Percentiles rank a stretch among this genome's conserved stretches.
Conservation (phyloP, 805 yeast species). For the Suhomyces canberraensis region DNA sequence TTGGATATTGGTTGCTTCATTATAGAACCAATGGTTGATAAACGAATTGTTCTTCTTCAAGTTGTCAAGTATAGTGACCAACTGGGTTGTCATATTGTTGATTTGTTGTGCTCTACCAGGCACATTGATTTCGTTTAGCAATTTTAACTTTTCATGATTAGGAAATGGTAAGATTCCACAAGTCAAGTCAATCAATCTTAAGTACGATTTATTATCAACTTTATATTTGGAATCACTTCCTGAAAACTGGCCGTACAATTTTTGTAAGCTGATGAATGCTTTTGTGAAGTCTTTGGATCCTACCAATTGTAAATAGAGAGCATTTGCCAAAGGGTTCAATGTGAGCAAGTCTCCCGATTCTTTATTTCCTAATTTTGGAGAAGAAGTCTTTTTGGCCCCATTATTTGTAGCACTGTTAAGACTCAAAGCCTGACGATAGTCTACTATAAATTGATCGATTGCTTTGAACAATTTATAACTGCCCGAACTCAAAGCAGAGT, state of each 20-base stretch:
- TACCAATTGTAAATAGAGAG: slow-evolving; percentile 53
- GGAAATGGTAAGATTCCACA: slow-evolving; percentile 53
- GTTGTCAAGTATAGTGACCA: slow-evolving; percentile 37
- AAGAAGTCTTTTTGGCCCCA: slow-evolving; percentile 10
- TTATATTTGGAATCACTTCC: slow-evolving; percentile 7
- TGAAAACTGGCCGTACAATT: slow-evolving; percentile 26
- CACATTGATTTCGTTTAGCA: slow-evolving; percentile 33
- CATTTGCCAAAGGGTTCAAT: slow-evolving; percentile 58
- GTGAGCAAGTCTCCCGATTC: slow-evolving; percentile 36
- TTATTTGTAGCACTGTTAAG: slow-evolving; percentile 10
- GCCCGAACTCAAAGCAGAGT: slow-evolving; percentile 18
- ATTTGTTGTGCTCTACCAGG: slow-evolving; percentile 33
- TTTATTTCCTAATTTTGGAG: slow-evolving; percentile 9
- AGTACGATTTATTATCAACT: slow-evolving; percentile 11
- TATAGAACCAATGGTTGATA: slow-evolving; percentile 45
- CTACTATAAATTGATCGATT: slow-evolving; percentile 39
- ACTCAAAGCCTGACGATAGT: slow-evolving; percentile 33
- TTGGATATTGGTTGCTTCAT: slow-evolving; percentile 49
- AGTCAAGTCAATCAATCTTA: slow-evolving; percentile 39
- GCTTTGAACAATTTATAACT: slow-evolving; percentile 24
- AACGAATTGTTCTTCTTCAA: slow-evolving; percentile 30
- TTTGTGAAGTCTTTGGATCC: slow-evolving; percentile 45
- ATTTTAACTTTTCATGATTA: slow-evolving; percentile 35
- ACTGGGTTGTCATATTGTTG: slow-evolving; percentile 26
- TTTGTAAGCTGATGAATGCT: slow-evolving; percentile 42